Evolutionary conservation across 1,139 yeast genomes (phyloP).

Genomic region (Suhomyces wounanorum): DNA sequence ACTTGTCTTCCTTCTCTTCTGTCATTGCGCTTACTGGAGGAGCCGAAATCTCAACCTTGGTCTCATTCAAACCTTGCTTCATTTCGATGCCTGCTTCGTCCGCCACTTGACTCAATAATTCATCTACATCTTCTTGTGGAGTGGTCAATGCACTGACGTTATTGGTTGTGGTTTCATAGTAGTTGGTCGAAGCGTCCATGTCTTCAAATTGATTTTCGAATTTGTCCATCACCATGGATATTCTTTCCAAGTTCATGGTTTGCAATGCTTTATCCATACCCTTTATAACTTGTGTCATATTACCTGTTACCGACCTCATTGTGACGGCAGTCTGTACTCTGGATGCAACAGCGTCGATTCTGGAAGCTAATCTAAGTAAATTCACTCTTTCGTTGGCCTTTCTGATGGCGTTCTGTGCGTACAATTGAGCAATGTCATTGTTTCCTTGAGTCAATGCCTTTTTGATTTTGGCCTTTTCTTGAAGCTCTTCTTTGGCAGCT

Average conservation of each 20-base stretch:
- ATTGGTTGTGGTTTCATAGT: conserved; percentile 88
- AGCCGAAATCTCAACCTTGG: conserved; percentile 46
- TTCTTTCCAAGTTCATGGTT: conserved; percentile 91
- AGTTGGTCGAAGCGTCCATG: conserved; percentile 88
- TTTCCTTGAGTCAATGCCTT: conserved; percentile 87
- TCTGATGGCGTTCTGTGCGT: conserved; percentile 94
- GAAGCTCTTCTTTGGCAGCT: conserved; percentile 87
- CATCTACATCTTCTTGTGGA: conserved; percentile 95
- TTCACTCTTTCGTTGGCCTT: conserved; percentile 87
- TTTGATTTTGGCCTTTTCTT: conserved; percentile 86
- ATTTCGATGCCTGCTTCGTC: conserved; percentile 97
- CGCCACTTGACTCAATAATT: conserved; percentile 88
- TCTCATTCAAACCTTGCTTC: conserved; percentile 72
- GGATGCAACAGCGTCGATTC: conserved; percentile 95
- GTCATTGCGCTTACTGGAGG: conserved; percentile 43
- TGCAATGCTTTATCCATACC: conserved; percentile 98
- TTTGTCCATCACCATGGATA: conserved; percentile 94
- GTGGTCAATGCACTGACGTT: conserved; percentile 86
- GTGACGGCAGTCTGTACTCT: conserved; percentile 97
- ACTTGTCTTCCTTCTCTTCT: conserved; percentile 83
- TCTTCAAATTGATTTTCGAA: conserved; percentile 97
- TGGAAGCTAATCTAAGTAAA: conserved; percentile 75
- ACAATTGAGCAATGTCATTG: conserved; percentile 88
- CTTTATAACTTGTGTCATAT: conserved; percentile 87
- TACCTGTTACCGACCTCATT: conserved; percentile 91